Evolutionary conservation across 1,284 basidiomycete species (phyloP).

Genomic region (Ceratobasidium sp.): DNA sequence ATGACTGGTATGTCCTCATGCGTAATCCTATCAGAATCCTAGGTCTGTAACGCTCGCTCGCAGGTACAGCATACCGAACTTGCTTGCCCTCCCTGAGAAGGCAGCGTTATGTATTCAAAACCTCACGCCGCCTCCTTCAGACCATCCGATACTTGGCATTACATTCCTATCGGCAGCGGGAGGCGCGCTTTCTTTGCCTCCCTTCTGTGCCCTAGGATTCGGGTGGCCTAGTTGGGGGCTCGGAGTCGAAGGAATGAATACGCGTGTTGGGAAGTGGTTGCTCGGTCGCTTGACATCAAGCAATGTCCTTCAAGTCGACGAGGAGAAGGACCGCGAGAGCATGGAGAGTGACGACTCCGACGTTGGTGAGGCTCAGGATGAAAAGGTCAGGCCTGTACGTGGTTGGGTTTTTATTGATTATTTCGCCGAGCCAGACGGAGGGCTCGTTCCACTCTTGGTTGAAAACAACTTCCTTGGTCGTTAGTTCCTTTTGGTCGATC

Average conservation of each 20-base stretch:
- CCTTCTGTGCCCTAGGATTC: conserved; percentile 78
- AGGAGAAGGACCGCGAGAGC: conserved; percentile 1
- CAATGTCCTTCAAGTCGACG: conserved; percentile 37
- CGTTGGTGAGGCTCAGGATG: conserved; percentile 16
- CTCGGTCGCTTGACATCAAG: conserved; percentile 59
- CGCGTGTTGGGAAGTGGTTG: conserved; percentile 75
- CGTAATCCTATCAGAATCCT: conserved; percentile 31
- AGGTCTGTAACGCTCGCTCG: background rate
- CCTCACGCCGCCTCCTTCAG: conserved; percentile 82
- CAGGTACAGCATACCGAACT: conserved; percentile 81
- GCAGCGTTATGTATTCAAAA: conserved; percentile 58
- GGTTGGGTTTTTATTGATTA: conserved; percentile 82
- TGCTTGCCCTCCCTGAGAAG: conserved; percentile 84
- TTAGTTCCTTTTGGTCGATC: background rate
- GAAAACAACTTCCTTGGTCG: conserved; percentile 68
- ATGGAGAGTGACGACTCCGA: background rate
- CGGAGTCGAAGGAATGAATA: conserved; percentile 85
- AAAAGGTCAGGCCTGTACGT: conserved; percentile 56
- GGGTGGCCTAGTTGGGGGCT: conserved; percentile 78
- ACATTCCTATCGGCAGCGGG: conserved; percentile 27
- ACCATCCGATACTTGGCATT: conserved; percentile 65
- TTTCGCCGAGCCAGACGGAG: conserved; percentile 65
- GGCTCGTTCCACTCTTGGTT: conserved; percentile 71
- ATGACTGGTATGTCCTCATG: conserved; percentile 75
- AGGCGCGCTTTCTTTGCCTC: conserved; percentile 69